Evolutionary conservation across 306 rosid genomes (phyloP).

Genomic region (Hylodesmum podocarpum): DNA sequence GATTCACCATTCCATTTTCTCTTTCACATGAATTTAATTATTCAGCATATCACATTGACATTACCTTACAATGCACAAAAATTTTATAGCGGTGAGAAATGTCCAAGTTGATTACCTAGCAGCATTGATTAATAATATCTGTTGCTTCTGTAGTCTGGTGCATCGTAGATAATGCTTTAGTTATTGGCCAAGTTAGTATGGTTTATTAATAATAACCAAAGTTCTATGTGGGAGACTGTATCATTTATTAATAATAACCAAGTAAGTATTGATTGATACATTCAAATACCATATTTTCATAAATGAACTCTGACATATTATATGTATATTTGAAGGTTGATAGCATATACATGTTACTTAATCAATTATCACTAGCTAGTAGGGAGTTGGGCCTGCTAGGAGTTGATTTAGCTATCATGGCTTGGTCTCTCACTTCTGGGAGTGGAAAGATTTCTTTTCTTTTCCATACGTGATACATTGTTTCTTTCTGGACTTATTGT

Average conservation of each 20-base stretch:
- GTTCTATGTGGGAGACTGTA: not conserved
- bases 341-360: not conserved
- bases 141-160: not conserved
- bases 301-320: not conserved
- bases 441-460: not conserved
- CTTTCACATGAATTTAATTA: not conserved
- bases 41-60: not conserved
- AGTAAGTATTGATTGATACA: not conserved
- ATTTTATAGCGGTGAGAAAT: not conserved
- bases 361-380: not conserved
- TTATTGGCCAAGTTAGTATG: not conserved
- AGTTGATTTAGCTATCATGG: not conserved
- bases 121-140: not conserved
- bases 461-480: not conserved
- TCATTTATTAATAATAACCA: not conserved
- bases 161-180: not conserved
- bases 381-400: not conserved
- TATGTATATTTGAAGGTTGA: not conserved
- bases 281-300: not conserved
- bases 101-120: not conserved
- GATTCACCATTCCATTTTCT: not conserved
- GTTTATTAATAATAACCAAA: not conserved
- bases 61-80: not conserved
- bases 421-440: not conserved
- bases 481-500: not conserved